phyloP scores from a whole-genome alignment of 768 basidiomycete genomes.

The Hygrocybe punicea region DNA sequence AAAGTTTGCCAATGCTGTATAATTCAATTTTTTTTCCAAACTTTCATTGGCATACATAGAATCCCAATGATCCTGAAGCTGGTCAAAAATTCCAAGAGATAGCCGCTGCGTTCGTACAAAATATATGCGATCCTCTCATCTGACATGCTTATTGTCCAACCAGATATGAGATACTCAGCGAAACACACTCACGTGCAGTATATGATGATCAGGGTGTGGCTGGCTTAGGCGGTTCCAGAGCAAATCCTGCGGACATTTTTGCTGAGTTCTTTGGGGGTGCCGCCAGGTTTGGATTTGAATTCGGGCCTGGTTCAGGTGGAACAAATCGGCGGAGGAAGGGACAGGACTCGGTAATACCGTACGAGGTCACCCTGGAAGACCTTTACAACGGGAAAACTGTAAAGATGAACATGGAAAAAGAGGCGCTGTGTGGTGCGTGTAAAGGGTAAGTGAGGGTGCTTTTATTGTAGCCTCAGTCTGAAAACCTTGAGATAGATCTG shows the following conservation, averaged over 20 bases:
- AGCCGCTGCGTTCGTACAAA: slow-evolving; percentile 68
- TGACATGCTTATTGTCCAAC: slow-evolving; percentile 6
- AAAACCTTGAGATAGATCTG: slow-evolving; percentile 49
- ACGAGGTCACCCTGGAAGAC: slow-evolving; percentile 88
- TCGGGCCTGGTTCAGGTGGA: slow-evolving; percentile 48
- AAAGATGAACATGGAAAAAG: slow-evolving; percentile 85
- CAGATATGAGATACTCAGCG: slow-evolving; percentile 81
- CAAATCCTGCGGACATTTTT: slow-evolving; percentile 69
- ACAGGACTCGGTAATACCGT: slow-evolving; percentile 70
- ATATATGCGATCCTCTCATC: slow-evolving; percentile 7
- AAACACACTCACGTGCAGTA: slow-evolving; percentile 59
- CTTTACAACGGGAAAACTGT: slow-evolving; percentile 88
- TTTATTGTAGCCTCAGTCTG: background rate
- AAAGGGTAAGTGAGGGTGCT: slow-evolving; percentile 55
- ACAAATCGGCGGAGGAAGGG: slow-evolving; percentile 54
- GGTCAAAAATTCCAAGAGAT: slow-evolving; percentile 84
- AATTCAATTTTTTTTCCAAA: background rate
- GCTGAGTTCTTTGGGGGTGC: slow-evolving; percentile 65
- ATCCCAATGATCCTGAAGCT: slow-evolving; percentile 84
- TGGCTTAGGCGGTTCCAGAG: slow-evolving; percentile 52
- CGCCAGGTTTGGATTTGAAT: slow-evolving; percentile 59
- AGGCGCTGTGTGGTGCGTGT: slow-evolving; percentile 73
- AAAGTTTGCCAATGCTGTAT: slow-evolving; percentile 44
- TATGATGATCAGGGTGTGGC: slow-evolving; percentile 78
- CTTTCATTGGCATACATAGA: slow-evolving; percentile 41